Percentiles rank a stretch among this genome's conserved stretches.
Conservation (phyloP, 2,329 filamentous ascomycete genomes). For the Colletotrichum lentis region DNA sequence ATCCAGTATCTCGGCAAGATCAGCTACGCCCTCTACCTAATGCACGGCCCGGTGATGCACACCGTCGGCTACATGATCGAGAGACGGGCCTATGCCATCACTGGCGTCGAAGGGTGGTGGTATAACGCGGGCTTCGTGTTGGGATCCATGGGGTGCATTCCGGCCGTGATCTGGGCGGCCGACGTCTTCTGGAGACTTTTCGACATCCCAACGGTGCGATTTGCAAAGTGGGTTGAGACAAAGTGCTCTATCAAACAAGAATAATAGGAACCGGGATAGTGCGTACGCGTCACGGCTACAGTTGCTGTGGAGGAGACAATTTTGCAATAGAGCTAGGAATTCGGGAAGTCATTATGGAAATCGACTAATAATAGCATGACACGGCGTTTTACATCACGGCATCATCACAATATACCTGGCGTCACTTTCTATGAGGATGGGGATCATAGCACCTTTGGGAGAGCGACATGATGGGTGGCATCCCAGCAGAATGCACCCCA, state of each 20-base stretch:
- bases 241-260: conserved; percentile 48
- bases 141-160: conserved; percentile 58
- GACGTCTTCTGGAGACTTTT: conserved; percentile 66
- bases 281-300: conserved; percentile 16
- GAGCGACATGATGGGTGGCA: conserved; percentile 18
- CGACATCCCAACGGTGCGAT: conserved; percentile 63
- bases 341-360: conserved; percentile 27
- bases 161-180: conserved; percentile 61
- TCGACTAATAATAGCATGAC: conserved; percentile 35
- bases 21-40: conserved; percentile 68
- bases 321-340: conserved; percentile 8
- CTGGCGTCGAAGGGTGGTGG: conserved; percentile 55
- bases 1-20: conserved; percentile 68
- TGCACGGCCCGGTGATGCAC: conserved; percentile 66
- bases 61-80: conserved; percentile 62
- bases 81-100: conserved; percentile 57
- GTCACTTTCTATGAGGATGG: conserved; percentile 13
- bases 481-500: conserved; percentile 21
- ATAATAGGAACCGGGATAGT: neutral
- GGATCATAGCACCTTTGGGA: conserved; percentile 8
- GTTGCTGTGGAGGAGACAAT: conserved; percentile 2
- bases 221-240: conserved; percentile 64
- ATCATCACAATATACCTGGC: conserved; percentile 37
- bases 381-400: conserved; percentile 34
- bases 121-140: conserved; percentile 59